Evolutionary conservation across 176 grass and related monocot species (phyloP), one percentile per base, ranked within the genome.

Genomic region (Oryza australiensis): DNA sequence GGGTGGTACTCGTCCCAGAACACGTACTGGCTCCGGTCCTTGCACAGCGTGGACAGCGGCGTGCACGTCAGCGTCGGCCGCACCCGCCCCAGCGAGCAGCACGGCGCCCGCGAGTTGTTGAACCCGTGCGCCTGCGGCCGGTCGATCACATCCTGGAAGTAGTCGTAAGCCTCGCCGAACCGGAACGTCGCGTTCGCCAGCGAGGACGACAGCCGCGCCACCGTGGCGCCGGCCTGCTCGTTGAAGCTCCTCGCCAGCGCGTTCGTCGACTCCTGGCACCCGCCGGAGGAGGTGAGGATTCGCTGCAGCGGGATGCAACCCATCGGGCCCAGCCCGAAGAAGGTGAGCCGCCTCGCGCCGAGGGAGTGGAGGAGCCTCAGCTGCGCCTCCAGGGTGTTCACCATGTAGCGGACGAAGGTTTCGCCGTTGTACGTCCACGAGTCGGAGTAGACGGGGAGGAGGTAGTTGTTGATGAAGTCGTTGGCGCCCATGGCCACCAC

Each of bases 1-100:
- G 92, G 95, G 87, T 98, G 95, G 84, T 98, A 98, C 86, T 98
- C 95, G 43, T 98, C 95, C 95, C 92, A 98, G 81, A 95, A 95
- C 55, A 98, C 92, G 74, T 91, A 91, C 79, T 94, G 32, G 90
- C 92, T 95, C 18, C 95, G 78, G 75, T 98, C 92, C 80, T 80
- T 80, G 88, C 95, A 98, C 40, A 98, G 81, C 5, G 92, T 89
- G 66, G 92, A 98, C 9, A 98, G 41, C 23, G 95, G 95, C 34
- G 92, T 98, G 84, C 95, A 98, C 2, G 95, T 98, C 10, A 98
- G 76, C 24, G 95, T 95, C 0, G 95, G 95, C 4, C 95, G 38
- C 16, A 98, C 76, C 82, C 72, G 26, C 0, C 95, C 95, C 64
- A 98, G 49, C 11, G 95, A 12, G 92, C 95, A 98, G 75, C 95